Conservation (phyloP, 805 yeast species). For the Candida andamanensis region DNA sequence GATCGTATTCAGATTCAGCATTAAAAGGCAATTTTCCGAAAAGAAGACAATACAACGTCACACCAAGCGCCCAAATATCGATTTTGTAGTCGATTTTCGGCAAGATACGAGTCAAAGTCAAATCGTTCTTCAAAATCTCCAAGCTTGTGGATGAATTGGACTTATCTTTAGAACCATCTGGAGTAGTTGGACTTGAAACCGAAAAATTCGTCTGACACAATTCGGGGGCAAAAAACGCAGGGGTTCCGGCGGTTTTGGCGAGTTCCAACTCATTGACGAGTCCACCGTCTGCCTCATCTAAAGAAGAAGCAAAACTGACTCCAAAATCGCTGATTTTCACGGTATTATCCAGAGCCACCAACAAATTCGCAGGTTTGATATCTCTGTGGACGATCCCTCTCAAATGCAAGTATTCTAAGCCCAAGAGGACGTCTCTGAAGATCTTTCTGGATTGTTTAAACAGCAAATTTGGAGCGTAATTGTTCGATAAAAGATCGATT, state of each 20-base stretch:
- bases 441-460: slow-evolving; percentile 64
- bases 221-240: slow-evolving; percentile 95
- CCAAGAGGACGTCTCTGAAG: slow-evolving; percentile 78
- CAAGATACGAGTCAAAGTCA: slow-evolving; percentile 15
- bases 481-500: slow-evolving; percentile 19
- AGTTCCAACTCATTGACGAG: slow-evolving; percentile 61
- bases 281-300: slow-evolving; percentile 41
- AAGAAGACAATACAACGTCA: slow-evolving; percentile 79
- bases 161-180: slow-evolving; percentile 4
- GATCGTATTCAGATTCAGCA: slow-evolving; percentile 79
- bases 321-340: slow-evolving; percentile 98
- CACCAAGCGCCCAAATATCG: slow-evolving; percentile 98
- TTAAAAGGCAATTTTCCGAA: slow-evolving; percentile 89
- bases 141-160: slow-evolving; percentile 13
- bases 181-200: slow-evolving; percentile 9
- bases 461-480: slow-evolving; percentile 54
- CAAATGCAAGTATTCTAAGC: slow-evolving; percentile 83
- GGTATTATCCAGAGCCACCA: slow-evolving; percentile 60
- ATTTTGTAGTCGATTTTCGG: slow-evolving; percentile 72
- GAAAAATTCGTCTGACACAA: slow-evolving; percentile 60
- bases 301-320: slow-evolving; percentile 67
- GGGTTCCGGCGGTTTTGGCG: slow-evolving; percentile 96
- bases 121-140: slow-evolving; percentile 19
- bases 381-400: slow-evolving; percentile 94
- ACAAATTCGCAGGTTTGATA: slow-evolving; percentile 88